These are phyloP conservation scores for Cladosporium sp. DNA, from an alignment of 2,329 filamentous ascomycete genomes.

Conservation along the genomic window DNA sequence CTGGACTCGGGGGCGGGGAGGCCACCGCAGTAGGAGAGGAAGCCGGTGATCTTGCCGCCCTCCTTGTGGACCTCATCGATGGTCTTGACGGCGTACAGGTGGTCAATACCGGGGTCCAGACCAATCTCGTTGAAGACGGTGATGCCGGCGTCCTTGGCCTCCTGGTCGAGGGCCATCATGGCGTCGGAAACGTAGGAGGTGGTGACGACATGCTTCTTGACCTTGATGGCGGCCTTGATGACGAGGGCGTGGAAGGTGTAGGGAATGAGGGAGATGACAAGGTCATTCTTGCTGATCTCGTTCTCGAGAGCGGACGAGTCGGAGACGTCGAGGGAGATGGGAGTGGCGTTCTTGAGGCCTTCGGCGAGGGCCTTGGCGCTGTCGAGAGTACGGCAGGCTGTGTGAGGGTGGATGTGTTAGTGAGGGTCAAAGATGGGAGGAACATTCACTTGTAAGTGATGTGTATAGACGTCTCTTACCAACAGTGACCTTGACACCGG, in stretches of 20 bases:
- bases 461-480: too few species aligned
- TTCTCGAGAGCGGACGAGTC: slow-evolving; percentile 72
- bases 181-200: slow-evolving; percentile 89
- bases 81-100: slow-evolving; percentile 77
- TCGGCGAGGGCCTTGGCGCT: slow-evolving; percentile 69
- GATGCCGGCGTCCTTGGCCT: slow-evolving; percentile 84
- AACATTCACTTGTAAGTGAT: too few species aligned
- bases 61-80: slow-evolving; percentile 82
- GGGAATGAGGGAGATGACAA: slow-evolving; percentile 65
- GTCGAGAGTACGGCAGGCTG: slow-evolving; percentile 77
- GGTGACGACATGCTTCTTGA: slow-evolving; percentile 95
- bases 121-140: slow-evolving; percentile 98
- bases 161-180: slow-evolving; percentile 81
- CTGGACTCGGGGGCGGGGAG: slow-evolving; percentile 64
- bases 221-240: slow-evolving; percentile 87
- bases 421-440: neutral
- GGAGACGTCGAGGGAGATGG: slow-evolving; percentile 81
- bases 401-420: neutral
- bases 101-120: slow-evolving; percentile 66
- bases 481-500: slow-evolving; percentile 54
- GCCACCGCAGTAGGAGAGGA: slow-evolving; percentile 81
- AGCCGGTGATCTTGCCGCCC: slow-evolving; percentile 78
- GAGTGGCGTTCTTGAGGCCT: slow-evolving; percentile 65
- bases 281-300: slow-evolving; percentile 65
- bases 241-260: slow-evolving; percentile 86